Evolutionary conservation across 768 basidiomycete species (phyloP), one percentile per base, ranked within the genome.

Genomic region (Omphalotus guepiniiformis): DNA sequence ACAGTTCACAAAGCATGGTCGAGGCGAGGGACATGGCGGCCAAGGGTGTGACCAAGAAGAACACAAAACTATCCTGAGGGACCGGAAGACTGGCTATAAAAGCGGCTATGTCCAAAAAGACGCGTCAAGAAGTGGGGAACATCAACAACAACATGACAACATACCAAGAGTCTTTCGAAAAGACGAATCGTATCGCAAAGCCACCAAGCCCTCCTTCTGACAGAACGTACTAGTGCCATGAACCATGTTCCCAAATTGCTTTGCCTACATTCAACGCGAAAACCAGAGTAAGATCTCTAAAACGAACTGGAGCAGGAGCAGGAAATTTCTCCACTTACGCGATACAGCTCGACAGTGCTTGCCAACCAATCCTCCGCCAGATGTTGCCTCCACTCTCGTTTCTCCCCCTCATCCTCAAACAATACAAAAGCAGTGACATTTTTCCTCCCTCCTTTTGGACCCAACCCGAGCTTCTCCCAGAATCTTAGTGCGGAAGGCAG

Each of bases 391-490:
- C n/a, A n/a, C n/a, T n/a, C n/a, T n/a, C n/a, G 70, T n/a, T 73
- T 72, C 18, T 71, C 69, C 2, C 72, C 74, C 8, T 72, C 71
- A 18, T 80, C 78, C 55, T 92, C 87, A 45, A 80, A 85, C 39
- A 92, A 65, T 1, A 83, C 78, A 61, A 82, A 88, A 1, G 77
- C 78, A 1, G 71, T 74, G 3, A 87, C 71, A 54, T 92, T 73
- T 64, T 93, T 92, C 48, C 66, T 69, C 6, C 92, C 91, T 28
- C 75, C 75, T 39, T 76, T 73, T 0, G 91, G 91, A 13, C 73
- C 71, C 36, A 93, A 59, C 0, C 87, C 88, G 11, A 92, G 72
- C 60, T 90, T 93, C 55, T 88, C 84, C 90, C 91, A 93, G 61
- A 92, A 93, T 2, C 83, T 74, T 19, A 93, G 58, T 0, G 88